These are phyloP conservation scores for Scheffersomyces coipomensis DNA, from an alignment of 805 yeast species.

Conservation along the genomic window DNA sequence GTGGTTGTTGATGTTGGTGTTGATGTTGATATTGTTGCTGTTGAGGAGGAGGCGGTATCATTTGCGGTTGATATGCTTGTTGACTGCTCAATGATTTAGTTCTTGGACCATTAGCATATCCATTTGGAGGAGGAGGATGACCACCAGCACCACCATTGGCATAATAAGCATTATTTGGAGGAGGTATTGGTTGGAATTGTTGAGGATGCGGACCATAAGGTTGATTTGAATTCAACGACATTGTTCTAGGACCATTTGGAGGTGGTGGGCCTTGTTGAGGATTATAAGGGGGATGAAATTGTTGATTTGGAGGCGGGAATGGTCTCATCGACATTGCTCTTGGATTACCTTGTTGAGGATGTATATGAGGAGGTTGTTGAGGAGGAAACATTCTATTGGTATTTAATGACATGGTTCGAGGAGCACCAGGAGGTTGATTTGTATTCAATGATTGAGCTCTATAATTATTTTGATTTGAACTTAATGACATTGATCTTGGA, in stretches of 20 bases:
- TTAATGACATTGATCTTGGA: slow-evolving; percentile 16
- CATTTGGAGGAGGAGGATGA: slow-evolving; percentile 1
- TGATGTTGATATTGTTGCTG: slow-evolving; percentile 5
- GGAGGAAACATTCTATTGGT: background rate
- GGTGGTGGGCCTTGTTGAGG: background rate
- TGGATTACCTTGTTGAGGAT: slow-evolving; percentile 4
- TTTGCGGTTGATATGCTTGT: slow-evolving; percentile 3
- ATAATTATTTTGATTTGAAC: slow-evolving; percentile 1
- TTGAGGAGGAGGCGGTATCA: slow-evolving; percentile 2
- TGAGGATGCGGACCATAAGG: background rate
- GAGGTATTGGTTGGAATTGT: background rate
- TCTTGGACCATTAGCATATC: slow-evolving; percentile 17
- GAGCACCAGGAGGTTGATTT: background rate
- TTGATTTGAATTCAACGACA: slow-evolving; percentile 12
- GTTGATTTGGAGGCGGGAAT: background rate
- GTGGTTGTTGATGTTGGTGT: background rate
- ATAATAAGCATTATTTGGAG: background rate
- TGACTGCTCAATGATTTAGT: slow-evolving; percentile 25
- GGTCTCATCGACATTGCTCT: slow-evolving; percentile 7
- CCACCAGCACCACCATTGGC: background rate
- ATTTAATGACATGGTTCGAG: slow-evolving; percentile 5
- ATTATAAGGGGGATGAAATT: background rate
- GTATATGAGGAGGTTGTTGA: background rate
- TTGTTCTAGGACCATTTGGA: slow-evolving; percentile 9
- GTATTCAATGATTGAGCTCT: background rate